Evolutionary conservation across 768 basidiomycete species (phyloP).

Genomic region (Russula virescens): DNA sequence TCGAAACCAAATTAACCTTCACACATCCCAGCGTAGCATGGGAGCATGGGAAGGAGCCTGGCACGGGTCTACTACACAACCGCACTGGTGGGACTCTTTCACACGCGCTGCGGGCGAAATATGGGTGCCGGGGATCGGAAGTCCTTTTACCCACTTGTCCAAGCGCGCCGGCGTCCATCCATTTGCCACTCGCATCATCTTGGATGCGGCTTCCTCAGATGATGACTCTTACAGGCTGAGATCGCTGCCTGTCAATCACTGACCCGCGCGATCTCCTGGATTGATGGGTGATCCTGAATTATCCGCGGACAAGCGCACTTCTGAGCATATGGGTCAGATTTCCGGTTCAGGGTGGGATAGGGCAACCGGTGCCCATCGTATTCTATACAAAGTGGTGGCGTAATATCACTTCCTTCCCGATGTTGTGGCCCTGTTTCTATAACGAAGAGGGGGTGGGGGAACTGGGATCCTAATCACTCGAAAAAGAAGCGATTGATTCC

Average conservation of each 20-base stretch:
- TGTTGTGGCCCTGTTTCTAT: background rate
- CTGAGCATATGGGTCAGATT: too few relatives aligned
- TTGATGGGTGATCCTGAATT: background rate
- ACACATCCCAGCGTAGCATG: background rate
- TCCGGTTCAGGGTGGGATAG: too few relatives aligned
- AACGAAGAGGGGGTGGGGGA: slow-evolving; percentile 1
- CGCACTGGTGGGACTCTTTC: slow-evolving; percentile 2
- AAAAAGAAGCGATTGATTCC: background rate
- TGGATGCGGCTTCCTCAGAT: background rate
- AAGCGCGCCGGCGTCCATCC: background rate
- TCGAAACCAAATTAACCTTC: slow-evolving; percentile 1
- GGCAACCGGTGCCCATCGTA: too few relatives aligned
- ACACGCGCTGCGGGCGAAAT: background rate
- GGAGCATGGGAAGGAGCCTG: slow-evolving; percentile 16
- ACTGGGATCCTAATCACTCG: slow-evolving; percentile 5
- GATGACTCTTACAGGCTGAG: background rate
- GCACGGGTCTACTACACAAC: background rate
- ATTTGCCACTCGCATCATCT: background rate
- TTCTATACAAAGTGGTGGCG: background rate
- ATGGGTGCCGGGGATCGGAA: background rate
- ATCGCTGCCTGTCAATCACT: background rate
- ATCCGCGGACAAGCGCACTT: background rate
- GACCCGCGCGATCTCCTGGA: background rate
- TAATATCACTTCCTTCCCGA: slow-evolving; percentile 6
- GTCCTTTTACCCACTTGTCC: too few relatives aligned